A percentile compares a stretch with the other conserved stretches of the same genome.
phyloP scores from a whole-genome alignment of 2,329 filamentous ascomycete genomes.

The Phialophora verrucosa region DNA sequence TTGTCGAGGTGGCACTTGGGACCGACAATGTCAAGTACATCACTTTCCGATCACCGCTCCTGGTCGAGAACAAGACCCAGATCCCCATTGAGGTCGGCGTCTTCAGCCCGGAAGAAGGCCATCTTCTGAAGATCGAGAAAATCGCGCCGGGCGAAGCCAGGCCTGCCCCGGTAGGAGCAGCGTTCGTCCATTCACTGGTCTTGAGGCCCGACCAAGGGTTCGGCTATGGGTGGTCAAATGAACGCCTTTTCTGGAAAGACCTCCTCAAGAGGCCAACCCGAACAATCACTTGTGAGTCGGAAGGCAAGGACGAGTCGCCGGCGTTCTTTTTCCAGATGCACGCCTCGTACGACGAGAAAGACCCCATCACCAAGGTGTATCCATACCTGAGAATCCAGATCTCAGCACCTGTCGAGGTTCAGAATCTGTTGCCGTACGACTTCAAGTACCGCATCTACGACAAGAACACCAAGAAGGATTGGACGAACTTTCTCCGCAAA shows the following conservation, averaged over 20 bases:
- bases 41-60: constrained; percentile 86
- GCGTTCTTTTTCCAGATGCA: constrained; percentile 98
- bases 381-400: constrained; percentile 94
- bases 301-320: constrained; percentile 74
- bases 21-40: constrained; percentile 97
- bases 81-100: constrained; percentile 94
- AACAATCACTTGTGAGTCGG: constrained; percentile 86
- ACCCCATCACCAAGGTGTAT: constrained; percentile 82
- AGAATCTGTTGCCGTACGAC: constrained; percentile 93
- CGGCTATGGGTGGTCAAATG: constrained; percentile 92
- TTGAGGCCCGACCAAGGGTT: constrained; percentile 94
- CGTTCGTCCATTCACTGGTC: constrained; percentile 84
- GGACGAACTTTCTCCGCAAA: constrained; percentile 97
- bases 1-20: constrained; percentile 91
- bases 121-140: constrained; percentile 96
- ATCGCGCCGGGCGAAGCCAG: constrained; percentile 88
- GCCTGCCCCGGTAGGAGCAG: constrained; percentile 89
- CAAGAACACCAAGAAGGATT: constrained; percentile 97
- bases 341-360: constrained; percentile 79
- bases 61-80: constrained; percentile 95
- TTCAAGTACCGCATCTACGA: constrained; percentile 99
- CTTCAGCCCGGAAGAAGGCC: constrained; percentile 82
- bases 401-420: constrained; percentile 88
- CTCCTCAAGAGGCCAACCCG: constrained; percentile 81
- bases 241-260: constrained; percentile 91